Evolutionary conservation across 441 rosid species (phyloP), one percentile per base, ranked within the genome.

Genomic region (Syzygium malaccense): DNA sequence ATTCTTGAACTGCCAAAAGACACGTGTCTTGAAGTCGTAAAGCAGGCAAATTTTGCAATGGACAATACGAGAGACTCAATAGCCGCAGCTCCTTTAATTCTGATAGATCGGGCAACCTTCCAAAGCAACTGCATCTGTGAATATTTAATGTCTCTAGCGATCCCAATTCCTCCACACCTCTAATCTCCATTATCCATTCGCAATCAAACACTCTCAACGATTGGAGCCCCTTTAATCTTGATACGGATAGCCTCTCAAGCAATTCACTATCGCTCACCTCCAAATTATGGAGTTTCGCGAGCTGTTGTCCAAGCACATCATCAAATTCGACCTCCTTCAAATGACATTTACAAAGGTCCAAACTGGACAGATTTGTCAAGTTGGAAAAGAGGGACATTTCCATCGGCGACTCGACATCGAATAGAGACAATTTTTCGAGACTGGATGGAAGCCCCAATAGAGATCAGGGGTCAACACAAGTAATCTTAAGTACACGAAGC

Each of bases 171-270:
- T 37, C 51, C 17, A 20, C 26, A 5, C 51, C n/a, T 71, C 12
- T 28, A 12, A 37, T 20, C 17, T 71, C 49, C 80, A 3, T 71
- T 37, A 71, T 8, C 4, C 49, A 2, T 0, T 4, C n/a, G 14
- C 80, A 71, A 20, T 7, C 8, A 20, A 3, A 0, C 28, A 71
- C 28, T 3, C 0, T 6, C 2, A 71, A 14, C 4, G 4, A 2
- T 71, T 11, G 51, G 26, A 71, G 83, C 28, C 51, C 49, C 51
- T 37, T 37, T 6, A 71, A 71, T 37, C 28, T 71, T 37, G 48
- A 11, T 6, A 37, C n/a, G 1, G 17, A 71, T 71, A 20, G 83
- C 51, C 51, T 71, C 83, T 71, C 51, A 1, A 71, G 26, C n/a
- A 6, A 71, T 20, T 37, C 26, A 23, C 49, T 20, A 12, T 1